A percentile compares a stretch with the other conserved stretches of the same genome.
phyloP scores from a whole-genome alignment of 371 early-diverging fungal genomes.

The Umbelopsis sp. region DNA sequence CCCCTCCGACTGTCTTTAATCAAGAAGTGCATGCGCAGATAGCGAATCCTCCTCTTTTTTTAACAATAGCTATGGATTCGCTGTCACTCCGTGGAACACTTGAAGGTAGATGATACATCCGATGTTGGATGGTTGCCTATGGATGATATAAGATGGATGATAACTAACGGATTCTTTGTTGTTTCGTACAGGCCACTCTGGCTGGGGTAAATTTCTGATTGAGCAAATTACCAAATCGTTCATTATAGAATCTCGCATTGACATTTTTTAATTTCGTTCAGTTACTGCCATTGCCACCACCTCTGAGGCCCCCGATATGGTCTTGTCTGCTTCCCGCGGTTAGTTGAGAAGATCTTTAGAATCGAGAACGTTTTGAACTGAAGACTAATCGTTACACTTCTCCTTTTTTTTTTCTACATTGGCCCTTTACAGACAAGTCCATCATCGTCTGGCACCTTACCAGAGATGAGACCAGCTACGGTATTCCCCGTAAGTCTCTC shows the following conservation, averaged over 20 bases:
- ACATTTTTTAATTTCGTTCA: slow-evolving; percentile 12
- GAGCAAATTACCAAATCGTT: not conserved
- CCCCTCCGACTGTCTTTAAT: too few species aligned
- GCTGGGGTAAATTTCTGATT: slow-evolving; percentile 38
- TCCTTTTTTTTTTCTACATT: slow-evolving; percentile 15
- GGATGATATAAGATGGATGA: slow-evolving; percentile 15
- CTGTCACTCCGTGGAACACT: slow-evolving; percentile 62
- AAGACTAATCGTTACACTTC: not conserved
- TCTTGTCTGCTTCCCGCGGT: slow-evolving; percentile 94
- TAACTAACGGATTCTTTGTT: slow-evolving; percentile 9
- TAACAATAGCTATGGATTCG: slow-evolving; percentile 55
- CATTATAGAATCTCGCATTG: not conserved
- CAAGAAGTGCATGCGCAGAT: not conserved
- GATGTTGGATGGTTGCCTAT: not conserved
- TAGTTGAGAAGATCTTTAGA: slow-evolving; percentile 32
- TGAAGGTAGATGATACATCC: slow-evolving; percentile 37
- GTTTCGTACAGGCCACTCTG: slow-evolving; percentile 41
- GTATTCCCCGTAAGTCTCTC: slow-evolving; percentile 87
- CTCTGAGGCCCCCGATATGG: slow-evolving; percentile 90
- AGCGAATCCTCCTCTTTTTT: slow-evolving; percentile 44
- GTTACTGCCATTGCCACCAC: slow-evolving; percentile 96
- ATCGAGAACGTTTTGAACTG: not conserved
- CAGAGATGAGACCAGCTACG: slow-evolving; percentile 92
- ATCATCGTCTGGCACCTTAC: slow-evolving; percentile 96
- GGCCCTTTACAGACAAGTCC: slow-evolving; percentile 77